phyloP scores from a whole-genome alignment of 805 yeast genomes.

The Citeromyces matritensis region DNA sequence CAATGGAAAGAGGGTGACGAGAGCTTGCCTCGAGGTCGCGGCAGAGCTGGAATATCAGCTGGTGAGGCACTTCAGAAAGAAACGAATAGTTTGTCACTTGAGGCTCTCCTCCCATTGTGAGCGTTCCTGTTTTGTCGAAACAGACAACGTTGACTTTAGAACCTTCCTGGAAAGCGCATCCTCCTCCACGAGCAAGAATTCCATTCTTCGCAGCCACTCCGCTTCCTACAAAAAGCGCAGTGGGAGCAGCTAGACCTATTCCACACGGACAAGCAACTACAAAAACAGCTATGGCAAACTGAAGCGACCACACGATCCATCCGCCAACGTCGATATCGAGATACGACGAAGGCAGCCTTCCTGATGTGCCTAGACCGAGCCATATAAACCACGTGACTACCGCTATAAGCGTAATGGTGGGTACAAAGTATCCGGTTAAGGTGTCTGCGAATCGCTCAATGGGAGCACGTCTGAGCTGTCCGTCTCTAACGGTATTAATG shows the following conservation, averaged over 20 bases:
- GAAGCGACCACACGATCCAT: conserved; percentile 66
- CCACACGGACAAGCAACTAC: conserved; percentile 85
- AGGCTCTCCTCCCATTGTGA: conserved; percentile 49
- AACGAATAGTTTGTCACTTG: conserved; percentile 34
- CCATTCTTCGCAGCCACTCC: conserved; percentile 71
- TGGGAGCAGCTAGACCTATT: conserved; percentile 73
- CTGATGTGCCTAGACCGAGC: conserved; percentile 41
- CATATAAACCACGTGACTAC: conserved; percentile 55
- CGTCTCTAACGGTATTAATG: conserved; percentile 54
- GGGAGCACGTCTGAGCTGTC: conserved; percentile 61
- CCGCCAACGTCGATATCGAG: conserved; percentile 57
- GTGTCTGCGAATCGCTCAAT: conserved; percentile 57
- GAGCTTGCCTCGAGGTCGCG: conserved; percentile 50
- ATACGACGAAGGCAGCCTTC: conserved; percentile 35
- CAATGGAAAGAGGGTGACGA: conserved; percentile 53
- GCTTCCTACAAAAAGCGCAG: conserved; percentile 68
- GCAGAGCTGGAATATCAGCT: conserved; percentile 28
- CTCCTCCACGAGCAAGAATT: conserved; percentile 67
- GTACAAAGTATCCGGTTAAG: conserved; percentile 61
- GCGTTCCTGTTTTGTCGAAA: conserved; percentile 70
- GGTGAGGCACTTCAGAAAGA: conserved; percentile 5
- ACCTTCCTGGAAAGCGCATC: conserved; percentile 71
- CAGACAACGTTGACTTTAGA: conserved; percentile 48
- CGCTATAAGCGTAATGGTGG: conserved; percentile 46
- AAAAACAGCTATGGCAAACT: conserved; percentile 66